These are phyloP conservation scores for Besnoitia besnoiti DNA, from an alignment of 169 alveolate species.

Conservation along the genomic window DNA sequence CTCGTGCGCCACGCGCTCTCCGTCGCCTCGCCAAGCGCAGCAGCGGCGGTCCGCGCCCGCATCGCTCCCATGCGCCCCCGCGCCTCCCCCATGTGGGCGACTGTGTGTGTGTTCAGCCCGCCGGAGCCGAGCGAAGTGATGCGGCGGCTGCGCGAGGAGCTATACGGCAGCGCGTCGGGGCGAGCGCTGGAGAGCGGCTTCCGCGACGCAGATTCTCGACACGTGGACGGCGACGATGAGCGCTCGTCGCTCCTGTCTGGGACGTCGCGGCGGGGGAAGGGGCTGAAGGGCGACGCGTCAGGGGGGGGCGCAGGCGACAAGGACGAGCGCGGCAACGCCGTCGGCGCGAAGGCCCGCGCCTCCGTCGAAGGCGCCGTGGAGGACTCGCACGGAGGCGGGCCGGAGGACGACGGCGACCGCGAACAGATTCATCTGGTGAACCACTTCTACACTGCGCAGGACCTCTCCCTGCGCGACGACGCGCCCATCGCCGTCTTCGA, in stretches of 20 bases:
- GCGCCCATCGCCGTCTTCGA: constrained; percentile 84
- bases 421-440: constrained; percentile 73
- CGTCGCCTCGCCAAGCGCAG: not conserved
- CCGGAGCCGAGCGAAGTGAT: constrained; percentile 64
- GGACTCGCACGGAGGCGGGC: constrained; percentile 22
- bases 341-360: not conserved
- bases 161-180: not conserved
- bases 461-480: constrained; percentile 81
- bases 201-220: not conserved
- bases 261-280: too few species aligned
- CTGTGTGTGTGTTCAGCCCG: constrained; percentile 55
- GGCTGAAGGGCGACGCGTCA: too few species aligned
- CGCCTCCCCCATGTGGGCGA: too few species aligned
- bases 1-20: not conserved
- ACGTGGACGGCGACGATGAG: not conserved
- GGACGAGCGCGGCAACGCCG: not conserved
- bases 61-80: not conserved
- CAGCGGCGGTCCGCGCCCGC: too few species aligned
- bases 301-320: too few species aligned
- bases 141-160: constrained; percentile 50
- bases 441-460: constrained; percentile 73
- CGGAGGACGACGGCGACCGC: constrained; percentile 57
- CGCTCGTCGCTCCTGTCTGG: not conserved
- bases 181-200: not conserved
- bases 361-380: not conserved